Evolutionary conservation across 495 filamentous ascomycete genomes (phyloP).

Genomic region (Glonium stellatum): DNA sequence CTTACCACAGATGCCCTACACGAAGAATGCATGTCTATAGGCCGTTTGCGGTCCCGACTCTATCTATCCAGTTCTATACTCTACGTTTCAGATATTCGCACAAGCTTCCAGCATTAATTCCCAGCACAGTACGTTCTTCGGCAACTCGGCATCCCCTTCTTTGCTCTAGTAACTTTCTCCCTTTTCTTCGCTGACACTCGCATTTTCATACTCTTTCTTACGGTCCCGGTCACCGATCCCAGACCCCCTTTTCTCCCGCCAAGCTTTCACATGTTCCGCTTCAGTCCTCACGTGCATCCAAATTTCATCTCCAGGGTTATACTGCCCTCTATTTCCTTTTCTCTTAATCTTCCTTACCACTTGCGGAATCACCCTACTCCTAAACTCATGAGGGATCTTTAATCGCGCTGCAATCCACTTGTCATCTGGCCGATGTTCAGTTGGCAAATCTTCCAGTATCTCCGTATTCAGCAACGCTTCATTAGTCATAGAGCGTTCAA

Average conservation of each 20-base stretch:
- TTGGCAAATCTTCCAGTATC: conserved; percentile 35
- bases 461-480: conserved; percentile 38
- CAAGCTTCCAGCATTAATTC: too few relatives aligned
- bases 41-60: too few relatives aligned
- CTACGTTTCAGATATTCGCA: too few relatives aligned
- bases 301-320: conserved; percentile 40
- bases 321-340: conserved; percentile 17
- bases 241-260: conserved; percentile 39
- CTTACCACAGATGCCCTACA: too few relatives aligned
- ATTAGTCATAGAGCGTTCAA: conserved; percentile 36
- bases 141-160: too few relatives aligned
- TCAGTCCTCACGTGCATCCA: conserved; percentile 49
- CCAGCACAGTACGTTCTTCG: too few relatives aligned
- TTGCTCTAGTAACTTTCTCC: too few relatives aligned
- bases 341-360: conserved; percentile 29
- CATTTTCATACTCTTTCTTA: too few relatives aligned
- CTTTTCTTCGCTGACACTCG: too few relatives aligned
- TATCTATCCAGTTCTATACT: too few relatives aligned
- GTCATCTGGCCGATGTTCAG: conserved; percentile 41
- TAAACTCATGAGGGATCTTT: conserved; percentile 44
- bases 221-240: too few relatives aligned
- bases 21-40: too few relatives aligned
- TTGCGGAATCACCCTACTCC: conserved; percentile 35
- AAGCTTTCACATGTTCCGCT: conserved; percentile 42
- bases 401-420: conserved; percentile 44